Conservation (phyloP, 331 rosid genomes). For the Malus hybrid region DNA sequence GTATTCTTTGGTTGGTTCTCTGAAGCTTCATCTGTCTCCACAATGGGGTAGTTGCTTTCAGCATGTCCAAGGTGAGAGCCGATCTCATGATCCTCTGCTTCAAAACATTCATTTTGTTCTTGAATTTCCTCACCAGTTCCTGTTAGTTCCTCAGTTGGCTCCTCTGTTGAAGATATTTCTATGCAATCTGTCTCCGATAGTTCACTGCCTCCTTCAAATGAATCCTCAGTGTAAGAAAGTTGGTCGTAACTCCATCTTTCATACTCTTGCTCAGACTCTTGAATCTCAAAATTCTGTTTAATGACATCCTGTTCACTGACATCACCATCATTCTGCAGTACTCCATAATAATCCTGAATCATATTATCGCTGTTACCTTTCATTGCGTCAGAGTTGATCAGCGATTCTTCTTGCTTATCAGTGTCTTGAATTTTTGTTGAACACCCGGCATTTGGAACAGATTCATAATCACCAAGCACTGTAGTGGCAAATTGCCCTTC, state of each 20-base stretch:
- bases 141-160: conserved; percentile 1
- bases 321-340: conserved; percentile 3
- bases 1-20: neutral
- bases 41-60: neutral
- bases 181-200: conserved; percentile 20
- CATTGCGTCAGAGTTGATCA: conserved; percentile 28
- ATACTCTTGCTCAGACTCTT: conserved; percentile 21
- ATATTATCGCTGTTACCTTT: conserved; percentile 10
- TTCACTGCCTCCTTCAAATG: conserved; percentile 23
- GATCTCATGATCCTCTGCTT: conserved; percentile 12
- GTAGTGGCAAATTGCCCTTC: conserved; percentile 16
- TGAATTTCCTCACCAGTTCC: neutral
- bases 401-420: conserved; percentile 23
- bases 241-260: conserved; percentile 20
- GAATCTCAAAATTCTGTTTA: conserved; percentile 16
- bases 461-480: conserved; percentile 21
- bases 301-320: conserved; percentile 14
- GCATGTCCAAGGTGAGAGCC: neutral
- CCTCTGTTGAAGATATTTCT: conserved; percentile 5
- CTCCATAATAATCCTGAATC: conserved; percentile 13
- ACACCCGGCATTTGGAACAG: conserved; percentile 16
- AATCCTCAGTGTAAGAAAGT: conserved; percentile 24
- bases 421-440: conserved; percentile 10
- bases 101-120: neutral
- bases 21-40: conserved; percentile 18